Conservation (phyloP, 1,284 basidiomycete genomes). For the Anthracocystis panici-leucophaei region DNA sequence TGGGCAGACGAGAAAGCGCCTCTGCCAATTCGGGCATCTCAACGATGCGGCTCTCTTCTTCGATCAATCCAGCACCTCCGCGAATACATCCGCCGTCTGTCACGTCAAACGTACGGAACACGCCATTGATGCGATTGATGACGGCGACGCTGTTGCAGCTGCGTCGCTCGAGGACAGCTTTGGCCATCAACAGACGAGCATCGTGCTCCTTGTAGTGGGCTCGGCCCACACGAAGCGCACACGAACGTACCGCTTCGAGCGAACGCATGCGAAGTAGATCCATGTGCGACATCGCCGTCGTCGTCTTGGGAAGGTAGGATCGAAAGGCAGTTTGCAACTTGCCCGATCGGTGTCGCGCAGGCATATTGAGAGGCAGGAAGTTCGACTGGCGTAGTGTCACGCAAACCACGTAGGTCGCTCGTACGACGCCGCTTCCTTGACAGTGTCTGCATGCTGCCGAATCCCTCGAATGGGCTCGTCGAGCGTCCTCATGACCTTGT, state of each 20-base stretch:
- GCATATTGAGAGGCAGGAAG: conserved; percentile 43
- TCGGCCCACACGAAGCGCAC: conserved; percentile 77
- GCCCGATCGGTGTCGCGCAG: conserved; percentile 23
- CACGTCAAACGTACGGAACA: conserved; percentile 76
- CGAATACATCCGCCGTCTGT: conserved; percentile 78
- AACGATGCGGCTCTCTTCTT: conserved; percentile 69
- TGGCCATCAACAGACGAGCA: conserved; percentile 75
- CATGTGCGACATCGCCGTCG: conserved; percentile 81
- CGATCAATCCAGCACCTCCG: conserved; percentile 74
- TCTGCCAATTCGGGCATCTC: conserved; percentile 72
- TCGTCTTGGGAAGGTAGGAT: conserved; percentile 75
- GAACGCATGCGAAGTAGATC: conserved; percentile 75
- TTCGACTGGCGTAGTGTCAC: conserved; percentile 40
- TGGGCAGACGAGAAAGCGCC: conserved; percentile 15
- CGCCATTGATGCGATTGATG: conserved; percentile 78
- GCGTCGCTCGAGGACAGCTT: conserved; percentile 73
- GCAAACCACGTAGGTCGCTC: conserved; percentile 45
- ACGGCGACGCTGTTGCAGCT: conserved; percentile 76
- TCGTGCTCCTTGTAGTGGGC: conserved; percentile 81
- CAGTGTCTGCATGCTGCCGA: conserved; percentile 27
- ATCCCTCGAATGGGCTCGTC: neutral
- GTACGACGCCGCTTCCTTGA: conserved; percentile 24
- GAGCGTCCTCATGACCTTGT: neutral
- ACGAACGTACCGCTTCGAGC: conserved; percentile 74
- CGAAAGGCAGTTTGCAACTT: conserved; percentile 72